Base-by-base conservation (phyloP, 2,329 filamentous ascomycete species). In the Colletotrichum spaethianum region DNA sequence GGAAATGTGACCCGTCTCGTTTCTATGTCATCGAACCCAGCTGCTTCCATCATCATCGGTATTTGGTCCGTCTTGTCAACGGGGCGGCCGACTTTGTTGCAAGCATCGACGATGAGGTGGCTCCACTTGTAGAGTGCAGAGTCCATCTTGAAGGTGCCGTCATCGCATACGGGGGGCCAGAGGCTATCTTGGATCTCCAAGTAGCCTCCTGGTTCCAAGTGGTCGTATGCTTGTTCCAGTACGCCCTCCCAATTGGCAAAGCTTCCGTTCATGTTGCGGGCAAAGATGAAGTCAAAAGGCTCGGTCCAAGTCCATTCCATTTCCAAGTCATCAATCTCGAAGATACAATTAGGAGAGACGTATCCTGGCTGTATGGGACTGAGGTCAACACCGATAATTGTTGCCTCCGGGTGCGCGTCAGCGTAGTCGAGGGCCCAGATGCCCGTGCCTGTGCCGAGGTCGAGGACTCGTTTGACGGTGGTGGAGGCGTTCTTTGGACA, bases 271-370 rank as follows among this genome's bases (percentile, higher is more conserved):
- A 83, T 78, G 63, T 78, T 78, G 36, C 81, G 78, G n/a, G 71
- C 73, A 63, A 80, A 78, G 61, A 84, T 79, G 62, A 79, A 82
- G 67, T 84, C 82, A 44, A 83, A 75, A 0, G 53, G 63, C 23
- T 71, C n/a, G 3, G 72, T 66, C 55, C 72, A 77, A 12, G 68
- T 73, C 76, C 77, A 78, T 1, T 72, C 68, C 38, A 74, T 74
- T 73, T 82, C 78, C 33, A 77, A 73, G 63, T 82, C 80, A 65
- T 81, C 79, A 2, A 80, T 74, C 46, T 79, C 74, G 52, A 82
- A 81, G 28, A 70, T 61, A 18, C 77, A 75, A 53, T 81, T 81
- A 31, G 77, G 76, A 1, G 79, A 76, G 20, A 79, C 76, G 75
- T 75, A 81, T 48, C 59, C 48, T 3, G 81, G 81, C 57, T 83